These are phyloP conservation scores for Boletales sp. DNA, from an alignment of 768 basidiomycete genomes.

Conservation along the genomic window DNA sequence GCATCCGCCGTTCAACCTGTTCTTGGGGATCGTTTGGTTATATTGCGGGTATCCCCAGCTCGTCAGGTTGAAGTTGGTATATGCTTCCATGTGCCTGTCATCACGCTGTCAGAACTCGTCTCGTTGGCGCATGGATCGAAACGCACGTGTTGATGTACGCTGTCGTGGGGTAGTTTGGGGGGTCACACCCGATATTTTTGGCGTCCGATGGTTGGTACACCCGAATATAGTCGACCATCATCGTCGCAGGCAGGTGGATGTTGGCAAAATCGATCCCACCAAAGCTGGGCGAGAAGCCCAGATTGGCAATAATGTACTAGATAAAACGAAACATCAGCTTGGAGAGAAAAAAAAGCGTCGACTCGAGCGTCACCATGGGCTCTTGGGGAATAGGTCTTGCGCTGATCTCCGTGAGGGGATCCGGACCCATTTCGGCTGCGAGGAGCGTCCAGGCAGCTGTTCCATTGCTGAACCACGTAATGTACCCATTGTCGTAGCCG, in stretches of 20 bases:
- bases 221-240: conserved; percentile 80
- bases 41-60: conserved; percentile 40
- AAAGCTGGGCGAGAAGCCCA: conserved; percentile 69
- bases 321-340: not conserved
- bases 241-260: conserved; percentile 51
- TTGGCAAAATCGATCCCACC: conserved; percentile 58
- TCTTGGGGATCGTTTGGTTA: conserved; percentile 59
- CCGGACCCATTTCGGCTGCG: conserved; percentile 45
- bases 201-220: conserved; percentile 58
- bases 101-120: not conserved
- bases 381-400: conserved; percentile 63
- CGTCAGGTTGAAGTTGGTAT: conserved; percentile 43
- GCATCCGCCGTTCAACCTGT: conserved; percentile 35
- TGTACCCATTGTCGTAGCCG: conserved; percentile 52
- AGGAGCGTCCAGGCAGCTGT: conserved; percentile 56
- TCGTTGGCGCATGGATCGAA: too few species aligned
- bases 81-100: conserved; percentile 40
- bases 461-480: conserved; percentile 64
- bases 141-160: conserved; percentile 71
- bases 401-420: conserved; percentile 50
- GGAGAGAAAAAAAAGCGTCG: too few species aligned
- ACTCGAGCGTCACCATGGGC: conserved; percentile 47
- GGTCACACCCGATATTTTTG: conserved; percentile 65
- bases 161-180: conserved; percentile 65
- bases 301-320: conserved; percentile 67